A percentile compares a stretch with the other conserved stretches of the same genome.
These are phyloP conservation scores for Podila epicladia DNA, from an alignment of 192 early-diverging fungal genomes.

Conservation along the genomic window DNA sequence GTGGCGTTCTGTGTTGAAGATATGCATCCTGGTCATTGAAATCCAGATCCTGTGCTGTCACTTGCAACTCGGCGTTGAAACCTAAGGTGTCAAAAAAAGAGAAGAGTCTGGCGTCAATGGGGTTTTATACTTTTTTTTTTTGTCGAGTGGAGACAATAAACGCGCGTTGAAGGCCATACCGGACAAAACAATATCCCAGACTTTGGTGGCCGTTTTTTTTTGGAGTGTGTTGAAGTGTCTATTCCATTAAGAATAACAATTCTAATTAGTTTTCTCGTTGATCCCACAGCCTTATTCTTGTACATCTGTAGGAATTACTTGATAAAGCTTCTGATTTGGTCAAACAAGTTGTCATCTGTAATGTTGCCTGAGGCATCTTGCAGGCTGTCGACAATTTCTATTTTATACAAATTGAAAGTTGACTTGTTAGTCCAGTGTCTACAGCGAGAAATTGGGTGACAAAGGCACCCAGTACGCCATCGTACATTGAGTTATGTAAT, in stretches of 20 bases:
- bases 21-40: constrained; percentile 77
- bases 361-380: constrained; percentile 56
- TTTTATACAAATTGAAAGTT: background rate
- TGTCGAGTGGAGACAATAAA: background rate
- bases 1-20: constrained; percentile 65
- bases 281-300: no score
- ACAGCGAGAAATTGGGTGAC: background rate
- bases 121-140: background rate
- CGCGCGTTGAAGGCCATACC: constrained; percentile 3
- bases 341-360: constrained; percentile 60
- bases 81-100: constrained; percentile 50
- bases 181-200: constrained; percentile 50
- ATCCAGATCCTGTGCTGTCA: constrained; percentile 67
- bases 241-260: background rate
- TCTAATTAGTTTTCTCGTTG: no score
- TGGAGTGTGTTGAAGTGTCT: constrained; percentile 44
- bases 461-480: background rate
- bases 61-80: constrained; percentile 71
- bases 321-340: constrained; percentile 73
- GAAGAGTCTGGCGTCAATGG: background rate
- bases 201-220: constrained; percentile 38
- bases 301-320: constrained; percentile 56
- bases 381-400: constrained; percentile 60
- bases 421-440: background rate
- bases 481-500: background rate